Evolutionary conservation across 805 yeast species (phyloP), one percentile per base, ranked within the genome.

Genomic region (Zygosaccharomyces gambellarensis): DNA sequence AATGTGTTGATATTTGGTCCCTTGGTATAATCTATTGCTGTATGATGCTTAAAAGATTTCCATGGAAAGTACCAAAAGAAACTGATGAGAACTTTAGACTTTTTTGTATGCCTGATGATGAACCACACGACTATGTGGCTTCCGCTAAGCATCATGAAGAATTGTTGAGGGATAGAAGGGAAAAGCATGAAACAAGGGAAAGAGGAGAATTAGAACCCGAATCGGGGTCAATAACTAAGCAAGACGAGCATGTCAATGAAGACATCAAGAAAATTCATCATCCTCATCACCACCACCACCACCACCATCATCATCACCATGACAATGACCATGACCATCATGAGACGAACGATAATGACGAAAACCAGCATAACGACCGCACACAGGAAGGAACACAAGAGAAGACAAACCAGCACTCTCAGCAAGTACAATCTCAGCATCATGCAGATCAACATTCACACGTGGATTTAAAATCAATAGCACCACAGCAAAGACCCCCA

Each of bases 21-120:
- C 73, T 85, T 42, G 95, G 88, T 19, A 87, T 87, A 31, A 87
- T 87, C 25, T 87, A 83, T 62, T 87, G 95, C 68, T 87, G 95
- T 69, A 86, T 87, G 92, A 84, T 88, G 56, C 71, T 87, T 52
- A 83, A 86, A 68, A 77, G 90, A 62, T 87, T 87, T 63, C 95
- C 95, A 2, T 87, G 95, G 95, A 87, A 86, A 64, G 86, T 83
- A 1, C 95, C 95, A 10, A 80, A 78, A 56, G 72, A 71, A 14
- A 67, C 80, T 30, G 95, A 87, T 65, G 82, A 83, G 54, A 83
- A 89, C 58, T 87, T 81, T 65, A 78, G 76, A 56, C 69, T 86
- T 29, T 87, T 78, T 61, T 78, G 82, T 43, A 66, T 78, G 75
- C 75, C 72, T 4, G 94, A 87, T 69, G 94, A 87, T 60, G 75